Evolutionary conservation across 2,329 filamentous ascomycete species (phyloP), one percentile per base, ranked within the genome.

Genomic region (Pleomassaria siparia): DNA sequence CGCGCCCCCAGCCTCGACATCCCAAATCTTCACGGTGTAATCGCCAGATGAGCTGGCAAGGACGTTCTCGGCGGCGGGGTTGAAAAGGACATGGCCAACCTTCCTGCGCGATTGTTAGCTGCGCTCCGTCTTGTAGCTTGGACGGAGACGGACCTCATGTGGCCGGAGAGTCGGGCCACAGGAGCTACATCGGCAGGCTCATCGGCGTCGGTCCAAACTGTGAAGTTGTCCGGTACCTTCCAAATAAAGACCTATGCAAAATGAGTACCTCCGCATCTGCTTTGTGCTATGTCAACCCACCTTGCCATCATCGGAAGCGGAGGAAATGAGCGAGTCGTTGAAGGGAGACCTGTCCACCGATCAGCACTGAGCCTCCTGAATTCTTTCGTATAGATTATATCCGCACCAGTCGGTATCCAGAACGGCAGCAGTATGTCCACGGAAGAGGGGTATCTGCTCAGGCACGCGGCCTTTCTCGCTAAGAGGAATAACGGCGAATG

Each of bases 61-160:
- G 59, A 99, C 87, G 73, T 95, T 95, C 69, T 96, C 91, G 63
- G 94, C 94, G 33, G 92, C 85, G 43, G 94, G 91, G 76, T 99
- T 97, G 81, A 97, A 99, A 45, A 96, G 83, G 58, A 99, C 92
- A 73, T 99, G 94, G 52, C 94, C 94, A 55, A 99, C 90, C 76
- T 99, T 99, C 74, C 92, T 95, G 70, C 51, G 20, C 3, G 3
- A 20, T 68, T 52, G 20, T 44, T 36, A 44, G 41, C 69, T 61
- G 32, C 18, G 11, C 12, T 24, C 16, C 25, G 28, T 29, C 12
- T 11, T 18, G 41, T n/a, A 10, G 10, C 15, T 24, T 11, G 24
- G 20, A 39, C 25, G 18, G 13, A 43, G 49, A 56, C 79, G 50
- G 75, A 91, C 88, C 89, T 88, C 59, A 91, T 86, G 72, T 99